Conservation (phyloP, 1,139 yeast species). For the Pichia cactophila region DNA sequence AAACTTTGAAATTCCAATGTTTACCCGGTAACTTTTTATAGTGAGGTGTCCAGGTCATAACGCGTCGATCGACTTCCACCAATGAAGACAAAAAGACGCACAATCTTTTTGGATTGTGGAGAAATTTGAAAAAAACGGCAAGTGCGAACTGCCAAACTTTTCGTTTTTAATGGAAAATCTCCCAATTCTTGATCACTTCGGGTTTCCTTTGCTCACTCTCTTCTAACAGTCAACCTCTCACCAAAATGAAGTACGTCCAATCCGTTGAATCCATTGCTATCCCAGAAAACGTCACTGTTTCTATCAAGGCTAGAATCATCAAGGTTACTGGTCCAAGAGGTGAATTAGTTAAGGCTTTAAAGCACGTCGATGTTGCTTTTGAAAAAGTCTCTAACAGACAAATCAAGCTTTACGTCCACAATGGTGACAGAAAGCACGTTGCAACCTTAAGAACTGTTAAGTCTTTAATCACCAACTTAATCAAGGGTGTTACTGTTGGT, state of each 20-base stretch:
- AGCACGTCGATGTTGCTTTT: constrained; percentile 95
- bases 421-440: constrained; percentile 99
- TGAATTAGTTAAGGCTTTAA: constrained; percentile 79
- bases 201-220: not conserved
- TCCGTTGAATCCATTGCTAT: constrained; percentile 86
- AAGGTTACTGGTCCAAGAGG: constrained; percentile 99
- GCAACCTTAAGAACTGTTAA: constrained; percentile 99
- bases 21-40: not conserved
- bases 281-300: constrained; percentile 92
- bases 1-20: not conserved
- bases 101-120: not conserved
- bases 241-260: constrained; percentile 82
- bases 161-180: not conserved
- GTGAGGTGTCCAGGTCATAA: constrained; percentile 1
- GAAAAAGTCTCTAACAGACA: constrained; percentile 60
- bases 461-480: constrained; percentile 86
- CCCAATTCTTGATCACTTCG: not conserved
- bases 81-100: not conserved
- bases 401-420: constrained; percentile 88
- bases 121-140: not conserved
- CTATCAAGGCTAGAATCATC: constrained; percentile 86
- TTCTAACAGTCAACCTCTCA: not conserved
- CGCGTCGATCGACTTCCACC: constrained; percentile 3
- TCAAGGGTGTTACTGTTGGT: constrained; percentile 99
- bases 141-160: not conserved